Evolutionary conservation across 2,329 filamentous ascomycete species (phyloP).

Genomic region (Colletotrichum melonis): DNA sequence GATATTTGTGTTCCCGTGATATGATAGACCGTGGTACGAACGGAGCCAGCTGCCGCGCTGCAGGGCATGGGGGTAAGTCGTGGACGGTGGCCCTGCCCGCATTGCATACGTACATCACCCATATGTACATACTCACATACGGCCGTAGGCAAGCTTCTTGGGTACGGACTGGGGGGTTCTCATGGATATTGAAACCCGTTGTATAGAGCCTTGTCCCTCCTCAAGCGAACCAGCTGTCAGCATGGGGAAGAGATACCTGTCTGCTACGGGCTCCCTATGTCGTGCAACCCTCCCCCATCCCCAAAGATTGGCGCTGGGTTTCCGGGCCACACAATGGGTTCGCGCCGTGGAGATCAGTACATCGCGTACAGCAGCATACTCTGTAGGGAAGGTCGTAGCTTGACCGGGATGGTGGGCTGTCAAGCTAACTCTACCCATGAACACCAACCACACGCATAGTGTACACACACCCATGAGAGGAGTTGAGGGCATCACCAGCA

Average conservation of each 20-base stretch:
- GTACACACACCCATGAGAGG: neutral
- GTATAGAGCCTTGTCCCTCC: neutral
- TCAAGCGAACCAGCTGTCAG: constrained; percentile 1
- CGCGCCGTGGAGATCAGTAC: constrained; percentile 3
- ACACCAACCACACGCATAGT: neutral
- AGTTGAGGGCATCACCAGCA: constrained; percentile 3
- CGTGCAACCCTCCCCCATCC: neutral
- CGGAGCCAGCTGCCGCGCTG: neutral
- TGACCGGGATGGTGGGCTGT: constrained; percentile 2
- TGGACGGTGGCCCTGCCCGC: neutral
- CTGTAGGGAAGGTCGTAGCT: neutral
- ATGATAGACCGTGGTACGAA: constrained; percentile 5
- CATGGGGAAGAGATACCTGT: constrained; percentile 2
- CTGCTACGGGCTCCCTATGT: neutral
- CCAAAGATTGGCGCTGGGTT: constrained; percentile 17
- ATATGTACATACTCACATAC: neutral
- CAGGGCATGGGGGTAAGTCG: neutral
- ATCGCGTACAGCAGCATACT: neutral
- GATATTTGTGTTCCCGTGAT: constrained; percentile 17
- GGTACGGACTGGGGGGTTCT: neutral
- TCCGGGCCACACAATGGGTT: constrained; percentile 7
- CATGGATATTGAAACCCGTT: constrained; percentile 2
- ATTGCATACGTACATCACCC: neutral
- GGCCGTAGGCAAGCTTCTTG: constrained; percentile 25
- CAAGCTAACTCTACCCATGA: neutral